phyloP scores from a whole-genome alignment of 2,329 filamentous ascomycete species.

The Claviceps sp. region DNA sequence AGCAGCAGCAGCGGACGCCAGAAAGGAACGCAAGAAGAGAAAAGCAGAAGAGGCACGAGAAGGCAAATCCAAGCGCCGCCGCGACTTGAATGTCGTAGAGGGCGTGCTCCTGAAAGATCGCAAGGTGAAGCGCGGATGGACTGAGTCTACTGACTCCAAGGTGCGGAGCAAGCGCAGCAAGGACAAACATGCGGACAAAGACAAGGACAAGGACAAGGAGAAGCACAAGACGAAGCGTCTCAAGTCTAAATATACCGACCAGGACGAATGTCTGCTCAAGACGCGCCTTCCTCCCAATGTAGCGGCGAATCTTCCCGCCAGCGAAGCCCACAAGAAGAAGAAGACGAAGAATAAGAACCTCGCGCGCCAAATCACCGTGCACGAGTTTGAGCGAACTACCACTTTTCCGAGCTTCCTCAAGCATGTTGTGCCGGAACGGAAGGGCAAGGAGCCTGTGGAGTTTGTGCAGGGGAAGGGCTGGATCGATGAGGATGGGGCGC shows the following conservation, averaged over 20 bases:
- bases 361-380: slow-evolving; percentile 50
- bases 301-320: slow-evolving; percentile 28
- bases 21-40: slow-evolving; percentile 17
- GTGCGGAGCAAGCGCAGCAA: slow-evolving; percentile 36
- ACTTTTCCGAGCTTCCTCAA: slow-evolving; percentile 77
- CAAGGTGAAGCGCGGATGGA: slow-evolving; percentile 84
- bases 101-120: slow-evolving; percentile 64
- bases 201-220: slow-evolving; percentile 32
- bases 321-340: slow-evolving; percentile 38
- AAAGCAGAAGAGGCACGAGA: slow-evolving; percentile 6
- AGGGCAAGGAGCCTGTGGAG: slow-evolving; percentile 32
- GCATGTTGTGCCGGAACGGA: slow-evolving; percentile 18
- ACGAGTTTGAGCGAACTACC: slow-evolving; percentile 79
- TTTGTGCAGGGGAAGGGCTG: slow-evolving; percentile 81
- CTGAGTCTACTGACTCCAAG: slow-evolving; percentile 44
- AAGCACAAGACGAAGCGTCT: slow-evolving; percentile 44
- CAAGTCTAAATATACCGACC: slow-evolving; percentile 69
- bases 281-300: slow-evolving; percentile 48
- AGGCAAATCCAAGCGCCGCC: slow-evolving; percentile 35
- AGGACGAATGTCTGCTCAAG: slow-evolving; percentile 74
- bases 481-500: slow-evolving; percentile 64
- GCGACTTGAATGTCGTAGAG: slow-evolving; percentile 35
- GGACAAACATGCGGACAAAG: slow-evolving; percentile 30
- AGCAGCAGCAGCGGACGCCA: not conserved
- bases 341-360: slow-evolving; percentile 28